Conservation (phyloP, 768 basidiomycete genomes). For the Tremella yokohamensis region DNA sequence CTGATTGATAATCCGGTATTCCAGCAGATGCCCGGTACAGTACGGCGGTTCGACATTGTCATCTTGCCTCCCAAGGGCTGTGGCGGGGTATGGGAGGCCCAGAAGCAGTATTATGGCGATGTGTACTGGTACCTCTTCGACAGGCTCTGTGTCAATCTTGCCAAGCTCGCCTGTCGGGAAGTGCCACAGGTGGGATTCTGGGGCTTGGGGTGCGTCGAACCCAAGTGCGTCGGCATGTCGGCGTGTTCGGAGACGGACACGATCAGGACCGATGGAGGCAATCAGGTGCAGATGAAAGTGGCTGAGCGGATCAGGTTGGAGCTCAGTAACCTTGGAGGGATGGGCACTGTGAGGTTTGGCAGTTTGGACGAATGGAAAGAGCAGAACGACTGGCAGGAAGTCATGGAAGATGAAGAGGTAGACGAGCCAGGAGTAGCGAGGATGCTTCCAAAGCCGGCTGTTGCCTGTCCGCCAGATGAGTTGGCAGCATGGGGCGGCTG, state of each 20-base stretch:
- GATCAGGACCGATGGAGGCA: not conserved
- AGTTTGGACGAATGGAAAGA: not conserved
- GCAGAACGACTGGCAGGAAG: not conserved
- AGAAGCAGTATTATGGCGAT: constrained; percentile 1
- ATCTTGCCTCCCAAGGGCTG: not conserved
- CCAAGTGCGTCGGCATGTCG: not conserved
- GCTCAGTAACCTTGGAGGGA: not conserved
- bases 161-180: constrained; percentile 1
- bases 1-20: constrained; percentile 1
- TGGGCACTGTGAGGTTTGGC: not conserved
- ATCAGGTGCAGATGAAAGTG: not conserved
- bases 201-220: not conserved
- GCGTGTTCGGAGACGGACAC: no score
- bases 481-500: not conserved
- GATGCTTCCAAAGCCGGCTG: not conserved
- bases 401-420: not conserved
- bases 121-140: constrained; percentile 4
- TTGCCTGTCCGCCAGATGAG: not conserved
- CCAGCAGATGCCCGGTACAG: constrained; percentile 1
- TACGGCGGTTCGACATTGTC: not conserved
- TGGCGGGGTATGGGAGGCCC: not conserved
- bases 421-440: not conserved
- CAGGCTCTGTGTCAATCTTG: constrained; percentile 1
- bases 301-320: not conserved
- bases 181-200: not conserved